These are phyloP conservation scores for Chalciporus chontae DNA, from an alignment of 768 basidiomycete species.

Conservation along the genomic window DNA sequence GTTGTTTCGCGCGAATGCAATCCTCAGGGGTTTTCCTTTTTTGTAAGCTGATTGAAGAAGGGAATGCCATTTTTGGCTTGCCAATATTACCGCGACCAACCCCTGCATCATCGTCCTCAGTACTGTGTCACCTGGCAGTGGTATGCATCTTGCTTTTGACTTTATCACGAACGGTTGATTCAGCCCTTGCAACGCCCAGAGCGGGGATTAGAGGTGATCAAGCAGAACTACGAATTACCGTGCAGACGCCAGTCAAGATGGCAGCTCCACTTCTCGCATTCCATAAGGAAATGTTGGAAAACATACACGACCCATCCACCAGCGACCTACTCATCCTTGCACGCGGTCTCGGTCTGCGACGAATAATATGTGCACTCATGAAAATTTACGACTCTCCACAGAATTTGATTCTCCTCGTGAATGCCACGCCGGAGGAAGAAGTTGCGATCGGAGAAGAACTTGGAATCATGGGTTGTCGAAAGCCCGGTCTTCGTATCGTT, in stretches of 20 bases:
- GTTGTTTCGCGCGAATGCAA: background rate
- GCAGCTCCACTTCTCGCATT: conserved; percentile 49
- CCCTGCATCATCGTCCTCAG: too few relatives aligned
- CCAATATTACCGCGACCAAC: too few relatives aligned
- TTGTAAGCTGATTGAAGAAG: background rate
- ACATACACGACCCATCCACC: conserved; percentile 69
- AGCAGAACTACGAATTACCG: background rate
- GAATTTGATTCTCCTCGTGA: conserved; percentile 81
- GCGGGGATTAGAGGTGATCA: background rate
- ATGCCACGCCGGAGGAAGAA: conserved; percentile 84
- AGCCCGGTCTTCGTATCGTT: conserved; percentile 79
- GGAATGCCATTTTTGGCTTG: too few relatives aligned
- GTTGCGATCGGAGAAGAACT: conserved; percentile 89
- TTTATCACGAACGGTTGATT: too few relatives aligned
- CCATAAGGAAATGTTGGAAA: conserved; percentile 63
- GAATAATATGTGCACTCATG: conserved; percentile 80
- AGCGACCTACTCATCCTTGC: conserved; percentile 78
- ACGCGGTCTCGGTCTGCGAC: conserved; percentile 84
- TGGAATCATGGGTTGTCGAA: conserved; percentile 85
- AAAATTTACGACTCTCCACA: conserved; percentile 89
- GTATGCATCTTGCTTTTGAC: too few relatives aligned
- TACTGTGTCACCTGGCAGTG: too few relatives aligned
- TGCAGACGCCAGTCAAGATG: conserved; percentile 9
- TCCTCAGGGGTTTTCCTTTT: conserved; percentile 6
- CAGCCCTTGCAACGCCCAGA: background rate